A percentile compares a stretch with the other conserved stretches of the same genome.
phyloP scores from a whole-genome alignment of 495 filamentous ascomycete genomes.

The Penicillium daleae region DNA sequence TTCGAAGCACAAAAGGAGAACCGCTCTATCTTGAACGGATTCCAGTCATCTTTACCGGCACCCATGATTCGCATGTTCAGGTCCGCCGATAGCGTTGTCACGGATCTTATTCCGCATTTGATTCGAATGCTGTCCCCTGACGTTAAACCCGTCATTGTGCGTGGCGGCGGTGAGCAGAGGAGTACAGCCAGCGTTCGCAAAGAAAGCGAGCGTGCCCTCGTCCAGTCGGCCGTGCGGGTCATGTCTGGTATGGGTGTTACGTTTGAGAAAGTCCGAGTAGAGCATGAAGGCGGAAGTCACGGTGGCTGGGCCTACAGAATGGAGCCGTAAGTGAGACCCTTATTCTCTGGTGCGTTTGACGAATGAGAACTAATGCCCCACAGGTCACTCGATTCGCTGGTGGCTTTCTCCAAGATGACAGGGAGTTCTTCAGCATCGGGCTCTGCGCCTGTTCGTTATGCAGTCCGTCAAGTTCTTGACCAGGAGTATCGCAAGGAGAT shows the following conservation, averaged over 20 bases:
- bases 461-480: slow-evolving; percentile 89
- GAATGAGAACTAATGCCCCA: slow-evolving; percentile 22
- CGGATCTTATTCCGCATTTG: slow-evolving; percentile 82
- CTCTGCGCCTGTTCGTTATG: slow-evolving; percentile 76
- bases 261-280: slow-evolving; percentile 81
- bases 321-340: slow-evolving; percentile 74
- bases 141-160: slow-evolving; percentile 89
- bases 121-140: slow-evolving; percentile 82
- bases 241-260: slow-evolving; percentile 78
- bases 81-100: slow-evolving; percentile 70
- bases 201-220: slow-evolving; percentile 78
- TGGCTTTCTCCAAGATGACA: slow-evolving; percentile 45
- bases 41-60: slow-evolving; percentile 60
- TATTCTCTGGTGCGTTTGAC: slow-evolving; percentile 13
- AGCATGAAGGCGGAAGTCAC: slow-evolving; percentile 58
- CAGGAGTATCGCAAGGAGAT: slow-evolving; percentile 79
- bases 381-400: slow-evolving; percentile 71
- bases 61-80: slow-evolving; percentile 75
- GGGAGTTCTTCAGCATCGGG: slow-evolving; percentile 32
- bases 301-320: slow-evolving; percentile 85
- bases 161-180: slow-evolving; percentile 64
- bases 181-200: slow-evolving; percentile 84
- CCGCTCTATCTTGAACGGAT: slow-evolving; percentile 54
- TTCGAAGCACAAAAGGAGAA: slow-evolving; percentile 75
- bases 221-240: slow-evolving; percentile 75